Percentiles rank a stretch among this genome's conserved stretches.
phyloP scores from a whole-genome alignment of 306 rosid genomes.

The Castanospermum australe region DNA sequence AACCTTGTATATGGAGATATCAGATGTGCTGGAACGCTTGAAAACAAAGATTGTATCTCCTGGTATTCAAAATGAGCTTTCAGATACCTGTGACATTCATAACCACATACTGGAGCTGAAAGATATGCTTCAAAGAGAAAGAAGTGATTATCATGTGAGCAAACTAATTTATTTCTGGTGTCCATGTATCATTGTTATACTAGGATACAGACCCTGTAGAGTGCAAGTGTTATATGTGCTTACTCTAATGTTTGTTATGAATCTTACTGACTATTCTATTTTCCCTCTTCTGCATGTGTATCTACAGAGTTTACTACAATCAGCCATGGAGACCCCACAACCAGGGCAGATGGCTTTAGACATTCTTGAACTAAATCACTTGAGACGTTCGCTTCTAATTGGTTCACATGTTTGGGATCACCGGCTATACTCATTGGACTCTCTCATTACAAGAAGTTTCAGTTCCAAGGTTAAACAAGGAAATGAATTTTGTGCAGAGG shows the following conservation, averaged over 20 bases:
- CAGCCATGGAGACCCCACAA: constrained; percentile 45
- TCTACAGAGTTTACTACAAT: constrained; percentile 59
- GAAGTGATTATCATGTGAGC: constrained; percentile 77
- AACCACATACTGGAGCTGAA: constrained; percentile 65
- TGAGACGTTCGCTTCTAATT: constrained; percentile 82
- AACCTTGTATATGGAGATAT: constrained; percentile 72
- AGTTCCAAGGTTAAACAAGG: constrained; percentile 43
- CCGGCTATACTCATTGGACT: constrained; percentile 61
- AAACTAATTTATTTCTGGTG: neutral
- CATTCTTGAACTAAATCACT: constrained; percentile 73
- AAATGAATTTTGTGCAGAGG: constrained; percentile 35
- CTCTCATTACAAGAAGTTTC: constrained; percentile 51
- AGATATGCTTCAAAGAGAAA: constrained; percentile 68
- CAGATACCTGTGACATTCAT: constrained; percentile 50
- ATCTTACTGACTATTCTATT: constrained; percentile 17
- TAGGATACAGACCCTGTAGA: neutral
- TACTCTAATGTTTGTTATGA: neutral
- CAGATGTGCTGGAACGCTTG: constrained; percentile 64
- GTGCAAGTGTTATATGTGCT: constrained; percentile 18
- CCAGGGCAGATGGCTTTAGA: constrained; percentile 52
- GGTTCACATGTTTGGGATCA: constrained; percentile 90
- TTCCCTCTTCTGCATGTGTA: neutral
- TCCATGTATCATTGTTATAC: constrained; percentile 14
- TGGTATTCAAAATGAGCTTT: constrained; percentile 41
- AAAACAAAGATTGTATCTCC: constrained; percentile 54